These are phyloP conservation scores for Botrytis fabae DNA, from an alignment of 2,329 filamentous ascomycete genomes.

Conservation along the genomic window DNA sequence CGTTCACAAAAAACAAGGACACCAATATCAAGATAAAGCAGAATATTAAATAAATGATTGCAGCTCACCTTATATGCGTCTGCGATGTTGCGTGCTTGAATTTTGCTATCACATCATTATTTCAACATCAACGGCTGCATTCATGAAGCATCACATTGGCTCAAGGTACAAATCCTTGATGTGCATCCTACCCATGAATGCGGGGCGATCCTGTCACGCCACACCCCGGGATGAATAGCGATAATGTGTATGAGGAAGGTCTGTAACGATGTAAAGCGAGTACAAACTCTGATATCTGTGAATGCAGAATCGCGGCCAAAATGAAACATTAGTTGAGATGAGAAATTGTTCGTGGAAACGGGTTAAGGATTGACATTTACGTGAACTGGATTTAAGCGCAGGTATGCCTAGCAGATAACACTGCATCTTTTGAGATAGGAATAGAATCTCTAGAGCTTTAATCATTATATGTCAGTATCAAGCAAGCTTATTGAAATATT, in stretches of 20 bases:
- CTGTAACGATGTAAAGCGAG: background rate
- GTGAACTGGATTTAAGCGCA: background rate
- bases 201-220: background rate
- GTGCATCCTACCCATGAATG: background rate
- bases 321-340: background rate
- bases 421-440: background rate
- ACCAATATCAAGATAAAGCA: background rate
- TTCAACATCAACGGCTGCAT: background rate
- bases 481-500: background rate
- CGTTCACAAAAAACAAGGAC: background rate
- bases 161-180: background rate
- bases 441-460: background rate
- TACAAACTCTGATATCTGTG: background rate
- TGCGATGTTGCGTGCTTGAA: background rate
- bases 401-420: background rate
- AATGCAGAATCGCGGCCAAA: background rate
- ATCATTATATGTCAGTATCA: background rate
- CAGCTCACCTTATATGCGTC: background rate
- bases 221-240: background rate
- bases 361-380: background rate
- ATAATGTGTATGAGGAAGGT: background rate
- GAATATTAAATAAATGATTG: background rate
- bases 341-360: background rate
- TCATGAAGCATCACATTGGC: background rate
- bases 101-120: constrained; percentile 6